Evolutionary conservation across 2,329 filamentous ascomycete genomes (phyloP).

Genomic region (Parafenestella ontariensis): DNA sequence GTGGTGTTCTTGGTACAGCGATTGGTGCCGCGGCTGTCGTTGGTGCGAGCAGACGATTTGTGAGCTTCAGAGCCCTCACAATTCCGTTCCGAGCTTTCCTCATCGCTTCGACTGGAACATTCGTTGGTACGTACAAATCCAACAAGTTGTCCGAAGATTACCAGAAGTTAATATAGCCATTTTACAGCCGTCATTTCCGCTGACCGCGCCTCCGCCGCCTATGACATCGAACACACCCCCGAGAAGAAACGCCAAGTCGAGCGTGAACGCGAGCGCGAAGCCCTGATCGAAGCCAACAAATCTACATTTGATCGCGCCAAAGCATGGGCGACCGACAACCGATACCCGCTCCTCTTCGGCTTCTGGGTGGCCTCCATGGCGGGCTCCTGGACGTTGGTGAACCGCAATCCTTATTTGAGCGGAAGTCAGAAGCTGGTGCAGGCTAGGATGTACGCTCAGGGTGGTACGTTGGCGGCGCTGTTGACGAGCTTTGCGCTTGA

Average conservation of each 20-base stretch:
- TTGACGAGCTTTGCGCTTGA: constrained; percentile 85
- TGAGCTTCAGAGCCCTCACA: constrained; percentile 80
- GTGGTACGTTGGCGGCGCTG: constrained; percentile 82
- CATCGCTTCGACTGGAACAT: constrained; percentile 80
- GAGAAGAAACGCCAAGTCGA: constrained; percentile 41
- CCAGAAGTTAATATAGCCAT: background rate
- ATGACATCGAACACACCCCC: constrained; percentile 74
- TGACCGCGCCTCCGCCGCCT: constrained; percentile 74
- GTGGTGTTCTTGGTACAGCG: constrained; percentile 72
- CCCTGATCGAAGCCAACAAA: constrained; percentile 61
- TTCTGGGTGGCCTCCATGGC: constrained; percentile 85
- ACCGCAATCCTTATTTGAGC: constrained; percentile 76
- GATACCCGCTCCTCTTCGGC: constrained; percentile 84
- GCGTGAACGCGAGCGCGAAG: constrained; percentile 44
- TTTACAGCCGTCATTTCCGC: constrained; percentile 75
- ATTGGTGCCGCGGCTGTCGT: constrained; percentile 72
- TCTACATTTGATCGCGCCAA: constrained; percentile 66
- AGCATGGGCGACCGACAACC: constrained; percentile 78
- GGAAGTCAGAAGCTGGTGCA: constrained; percentile 89
- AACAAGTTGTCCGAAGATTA: background rate
- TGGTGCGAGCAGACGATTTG: constrained; percentile 73
- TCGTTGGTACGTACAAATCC: constrained; percentile 64
- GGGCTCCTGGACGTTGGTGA: constrained; percentile 75
- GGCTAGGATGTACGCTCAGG: constrained; percentile 93
- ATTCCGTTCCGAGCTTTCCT: constrained; percentile 92